A percentile compares a stretch with the other conserved stretches of the same genome.
phyloP scores from a whole-genome alignment of 148 eudicot species.

The Polygonum aviculare region DNA sequence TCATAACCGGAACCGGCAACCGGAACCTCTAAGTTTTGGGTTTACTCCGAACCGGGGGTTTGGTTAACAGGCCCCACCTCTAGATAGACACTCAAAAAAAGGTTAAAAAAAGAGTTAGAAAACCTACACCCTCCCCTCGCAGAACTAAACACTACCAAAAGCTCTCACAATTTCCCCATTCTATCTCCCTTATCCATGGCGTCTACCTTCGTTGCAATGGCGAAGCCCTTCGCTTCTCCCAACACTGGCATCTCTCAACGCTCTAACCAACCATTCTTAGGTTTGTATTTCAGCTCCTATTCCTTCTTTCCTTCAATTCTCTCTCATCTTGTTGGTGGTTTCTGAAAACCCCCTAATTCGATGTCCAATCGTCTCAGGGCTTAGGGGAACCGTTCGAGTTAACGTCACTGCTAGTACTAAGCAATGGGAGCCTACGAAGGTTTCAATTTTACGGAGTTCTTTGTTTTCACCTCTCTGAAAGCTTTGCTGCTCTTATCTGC shows the following conservation, averaged over 20 bases:
- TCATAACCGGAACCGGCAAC: too few species aligned
- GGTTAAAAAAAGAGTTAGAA: background rate
- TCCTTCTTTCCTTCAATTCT: background rate
- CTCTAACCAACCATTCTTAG: slow-evolving; percentile 3
- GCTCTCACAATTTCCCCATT: background rate
- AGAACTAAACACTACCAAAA: background rate
- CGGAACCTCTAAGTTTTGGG: too few species aligned
- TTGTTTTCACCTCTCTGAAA: background rate
- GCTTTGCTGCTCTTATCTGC: background rate
- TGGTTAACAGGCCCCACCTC: too few species aligned
- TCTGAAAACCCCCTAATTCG: background rate
- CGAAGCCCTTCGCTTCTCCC: slow-evolving; percentile 12
- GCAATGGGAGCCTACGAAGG: slow-evolving; percentile 73
- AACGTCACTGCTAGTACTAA: slow-evolving; percentile 38
- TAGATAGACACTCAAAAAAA: too few species aligned
- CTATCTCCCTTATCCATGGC: slow-evolving; percentile 10
- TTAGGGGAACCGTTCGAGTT: slow-evolving; percentile 37
- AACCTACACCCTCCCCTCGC: background rate
- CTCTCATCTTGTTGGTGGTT: background rate
- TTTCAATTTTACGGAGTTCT: slow-evolving; percentile 4
- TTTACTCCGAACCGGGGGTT: too few species aligned
- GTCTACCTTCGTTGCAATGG: slow-evolving; percentile 11
- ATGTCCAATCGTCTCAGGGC: slow-evolving; percentile 24
- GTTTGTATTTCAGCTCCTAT: background rate
- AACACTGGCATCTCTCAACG: background rate